These are phyloP conservation scores for Ramaria sp. DNA, from an alignment of 768 basidiomycete species.

Conservation along the genomic window DNA sequence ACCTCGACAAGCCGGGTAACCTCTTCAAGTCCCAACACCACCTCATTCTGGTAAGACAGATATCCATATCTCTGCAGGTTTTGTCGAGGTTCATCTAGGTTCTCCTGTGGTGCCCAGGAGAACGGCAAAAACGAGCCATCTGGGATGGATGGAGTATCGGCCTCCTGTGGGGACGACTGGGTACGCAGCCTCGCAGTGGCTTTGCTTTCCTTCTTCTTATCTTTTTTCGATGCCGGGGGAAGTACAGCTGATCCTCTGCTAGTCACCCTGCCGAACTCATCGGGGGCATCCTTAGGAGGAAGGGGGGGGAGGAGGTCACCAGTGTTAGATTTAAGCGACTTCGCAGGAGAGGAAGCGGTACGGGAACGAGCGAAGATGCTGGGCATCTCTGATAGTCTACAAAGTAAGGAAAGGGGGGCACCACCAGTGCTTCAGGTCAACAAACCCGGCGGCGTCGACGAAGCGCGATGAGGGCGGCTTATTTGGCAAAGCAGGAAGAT, in stretches of 20 bases:
- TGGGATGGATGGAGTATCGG: conserved; percentile 1
- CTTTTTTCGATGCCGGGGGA: conserved; percentile 33
- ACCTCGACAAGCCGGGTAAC: conserved; percentile 62
- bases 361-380: conserved; percentile 65
- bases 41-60: conserved; percentile 60
- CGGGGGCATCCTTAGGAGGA: conserved; percentile 21
- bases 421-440: background rate
- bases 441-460: background rate
- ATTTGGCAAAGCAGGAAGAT: background rate
- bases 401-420: conserved; percentile 1
- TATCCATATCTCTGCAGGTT: conserved; percentile 53
- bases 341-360: conserved; percentile 43
- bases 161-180: background rate
- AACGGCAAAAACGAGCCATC: conserved; percentile 11
- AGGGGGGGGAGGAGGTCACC: conserved; percentile 12
- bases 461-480: background rate
- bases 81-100: conserved; percentile 10
- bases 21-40: conserved; percentile 67
- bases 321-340: conserved; percentile 5
- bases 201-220: conserved; percentile 36
- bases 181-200: conserved; percentile 35
- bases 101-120: background rate
- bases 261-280: conserved; percentile 58
- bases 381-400: conserved; percentile 37
- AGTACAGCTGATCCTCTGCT: conserved; percentile 33